phyloP scores from a whole-genome alignment of 2,329 filamentous ascomycete genomes.

The Blastomyces percursus region DNA sequence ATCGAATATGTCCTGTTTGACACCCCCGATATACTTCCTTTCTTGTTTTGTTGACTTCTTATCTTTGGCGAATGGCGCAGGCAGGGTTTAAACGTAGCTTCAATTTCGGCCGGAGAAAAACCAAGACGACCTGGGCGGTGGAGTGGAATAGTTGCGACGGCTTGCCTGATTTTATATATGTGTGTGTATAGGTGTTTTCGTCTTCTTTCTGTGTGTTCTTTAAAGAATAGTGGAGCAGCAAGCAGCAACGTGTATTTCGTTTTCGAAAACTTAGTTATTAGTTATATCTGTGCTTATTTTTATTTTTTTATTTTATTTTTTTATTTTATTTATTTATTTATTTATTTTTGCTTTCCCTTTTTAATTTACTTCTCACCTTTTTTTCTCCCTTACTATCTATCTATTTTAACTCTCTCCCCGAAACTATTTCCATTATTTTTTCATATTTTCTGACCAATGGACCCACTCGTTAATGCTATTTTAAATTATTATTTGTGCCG shows the following conservation, averaged over 20 bases:
- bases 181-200: constrained; percentile 3
- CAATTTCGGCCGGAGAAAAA: constrained; percentile 9
- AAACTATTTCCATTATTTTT: background rate
- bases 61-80: constrained; percentile 6
- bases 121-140: constrained; percentile 5
- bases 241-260: background rate
- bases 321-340: background rate
- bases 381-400: background rate
- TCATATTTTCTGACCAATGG: background rate
- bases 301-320: background rate
- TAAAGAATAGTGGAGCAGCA: background rate
- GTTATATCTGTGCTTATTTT: background rate
- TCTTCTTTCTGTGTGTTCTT: background rate
- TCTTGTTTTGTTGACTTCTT: background rate
- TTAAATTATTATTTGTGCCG: background rate
- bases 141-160: constrained; percentile 7
- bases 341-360: background rate
- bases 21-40: background rate
- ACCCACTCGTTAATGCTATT: background rate
- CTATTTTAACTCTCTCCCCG: background rate
- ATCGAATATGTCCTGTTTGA: background rate
- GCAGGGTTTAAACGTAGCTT: constrained; percentile 6
- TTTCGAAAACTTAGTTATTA: background rate
- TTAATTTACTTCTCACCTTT: background rate
- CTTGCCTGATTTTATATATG: background rate